phyloP scores from a whole-genome alignment of 371 early-diverging fungal genomes.

The Globomyces sp. region DNA sequence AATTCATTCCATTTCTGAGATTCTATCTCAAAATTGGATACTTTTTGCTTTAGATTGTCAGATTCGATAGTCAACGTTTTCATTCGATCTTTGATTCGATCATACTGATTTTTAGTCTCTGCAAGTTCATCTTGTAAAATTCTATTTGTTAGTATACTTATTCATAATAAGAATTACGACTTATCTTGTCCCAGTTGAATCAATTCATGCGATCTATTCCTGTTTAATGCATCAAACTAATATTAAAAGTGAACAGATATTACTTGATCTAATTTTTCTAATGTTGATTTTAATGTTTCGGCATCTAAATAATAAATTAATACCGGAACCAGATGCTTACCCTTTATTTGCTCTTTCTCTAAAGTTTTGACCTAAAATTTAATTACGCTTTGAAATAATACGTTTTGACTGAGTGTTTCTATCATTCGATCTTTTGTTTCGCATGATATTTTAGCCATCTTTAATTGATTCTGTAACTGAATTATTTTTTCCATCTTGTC shows the following conservation, averaged over 20 bases:
- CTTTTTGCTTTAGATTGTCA: neutral
- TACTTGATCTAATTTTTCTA: neutral
- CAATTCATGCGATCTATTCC: conserved; percentile 35
- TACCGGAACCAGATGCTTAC: neutral
- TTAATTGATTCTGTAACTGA: conserved; percentile 14
- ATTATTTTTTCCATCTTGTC: neutral
- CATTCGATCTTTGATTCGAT: neutral
- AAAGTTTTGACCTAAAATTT: conserved; percentile 1
- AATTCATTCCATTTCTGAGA: conserved; percentile 10
- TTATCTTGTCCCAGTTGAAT: conserved; percentile 51
- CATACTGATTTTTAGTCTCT: conserved; percentile 1
- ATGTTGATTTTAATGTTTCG: neutral
- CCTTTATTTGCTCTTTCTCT: neutral
- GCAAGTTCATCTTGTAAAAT: conserved; percentile 12
- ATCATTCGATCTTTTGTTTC: conserved; percentile 8
- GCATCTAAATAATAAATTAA: neutral
- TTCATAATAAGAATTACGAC: conserved; percentile 24
- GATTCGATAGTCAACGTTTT: neutral
- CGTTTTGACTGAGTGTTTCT: neutral
- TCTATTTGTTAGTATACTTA: neutral
- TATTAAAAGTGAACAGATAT: too few species aligned
- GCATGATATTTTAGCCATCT: conserved; percentile 12
- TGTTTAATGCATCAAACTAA: neutral
- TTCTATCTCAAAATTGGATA: neutral
- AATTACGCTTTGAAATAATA: neutral